These are phyloP conservation scores for Trichophyton benhamiae DNA, from an alignment of 2,329 filamentous ascomycete species.

Conservation along the genomic window DNA sequence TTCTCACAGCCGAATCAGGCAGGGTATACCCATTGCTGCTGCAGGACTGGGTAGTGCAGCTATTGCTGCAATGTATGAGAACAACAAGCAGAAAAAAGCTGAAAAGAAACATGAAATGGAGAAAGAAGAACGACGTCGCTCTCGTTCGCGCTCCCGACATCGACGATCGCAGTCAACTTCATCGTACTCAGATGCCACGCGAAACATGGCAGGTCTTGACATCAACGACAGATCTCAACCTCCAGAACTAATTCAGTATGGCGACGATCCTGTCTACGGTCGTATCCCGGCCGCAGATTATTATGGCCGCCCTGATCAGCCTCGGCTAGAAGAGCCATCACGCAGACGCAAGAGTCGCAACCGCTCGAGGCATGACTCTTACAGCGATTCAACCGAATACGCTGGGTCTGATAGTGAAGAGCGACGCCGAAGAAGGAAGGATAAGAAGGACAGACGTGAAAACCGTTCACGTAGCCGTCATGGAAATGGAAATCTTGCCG, in stretches of 20 bases:
- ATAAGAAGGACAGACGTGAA: conserved; percentile 20
- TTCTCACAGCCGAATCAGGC: conserved; percentile 43
- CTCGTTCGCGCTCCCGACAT: conserved; percentile 17
- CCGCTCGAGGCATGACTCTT: conserved; percentile 30
- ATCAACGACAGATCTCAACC: background rate
- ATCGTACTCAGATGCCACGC: conserved; percentile 33
- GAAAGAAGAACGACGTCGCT: conserved; percentile 29
- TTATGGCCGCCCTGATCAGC: conserved; percentile 31
- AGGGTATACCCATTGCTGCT: conserved; percentile 48
- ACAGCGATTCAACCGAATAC: conserved; percentile 22
- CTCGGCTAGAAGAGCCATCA: conserved; percentile 24
- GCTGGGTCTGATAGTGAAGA: conserved; percentile 28
- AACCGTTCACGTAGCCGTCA: conserved; percentile 26
- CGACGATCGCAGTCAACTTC: conserved; percentile 37
- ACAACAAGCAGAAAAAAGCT: conserved; percentile 48
- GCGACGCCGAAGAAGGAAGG: conserved; percentile 21
- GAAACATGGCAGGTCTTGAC: conserved; percentile 11
- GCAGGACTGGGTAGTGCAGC: conserved; percentile 51
- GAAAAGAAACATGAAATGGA: conserved; percentile 23
- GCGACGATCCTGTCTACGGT: conserved; percentile 48
- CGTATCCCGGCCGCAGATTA: conserved; percentile 39
- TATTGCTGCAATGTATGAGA: conserved; percentile 50
- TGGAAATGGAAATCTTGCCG: conserved; percentile 16
- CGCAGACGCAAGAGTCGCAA: conserved; percentile 32
- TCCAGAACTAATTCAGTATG: conserved; percentile 47